Evolutionary conservation across 768 basidiomycete species (phyloP).

Genomic region (Galerina marginata): DNA sequence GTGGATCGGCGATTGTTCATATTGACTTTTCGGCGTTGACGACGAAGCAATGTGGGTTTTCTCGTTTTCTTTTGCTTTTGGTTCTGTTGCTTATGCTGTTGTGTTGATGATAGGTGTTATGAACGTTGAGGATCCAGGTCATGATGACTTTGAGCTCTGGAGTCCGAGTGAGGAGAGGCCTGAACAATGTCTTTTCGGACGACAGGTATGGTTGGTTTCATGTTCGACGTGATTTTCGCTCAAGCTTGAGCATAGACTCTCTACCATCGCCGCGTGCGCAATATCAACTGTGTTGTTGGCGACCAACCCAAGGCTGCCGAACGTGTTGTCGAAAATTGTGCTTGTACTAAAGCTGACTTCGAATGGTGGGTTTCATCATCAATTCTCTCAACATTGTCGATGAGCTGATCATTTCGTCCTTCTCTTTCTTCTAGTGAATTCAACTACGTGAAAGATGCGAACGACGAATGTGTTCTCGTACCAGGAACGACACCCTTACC

Average conservation of each 20-base stretch:
- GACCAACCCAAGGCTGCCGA: conserved; percentile 58
- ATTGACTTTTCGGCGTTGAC: conserved; percentile 89
- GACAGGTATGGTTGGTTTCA: conserved; percentile 59
- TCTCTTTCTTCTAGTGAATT: conserved; percentile 71
- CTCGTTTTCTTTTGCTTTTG: background rate
- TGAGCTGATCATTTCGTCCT: background rate
- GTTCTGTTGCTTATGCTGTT: background rate
- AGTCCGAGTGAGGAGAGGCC: conserved; percentile 89
- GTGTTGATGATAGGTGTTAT: conserved; percentile 59
- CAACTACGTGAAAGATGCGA: conserved; percentile 76
- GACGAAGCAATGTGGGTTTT: conserved; percentile 68
- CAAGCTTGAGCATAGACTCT: conserved; percentile 58
- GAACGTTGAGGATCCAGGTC: conserved; percentile 68
- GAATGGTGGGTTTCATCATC: conserved; percentile 78
- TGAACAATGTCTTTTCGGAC: conserved; percentile 90
- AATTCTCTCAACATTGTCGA: background rate
- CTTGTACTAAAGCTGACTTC: conserved; percentile 79
- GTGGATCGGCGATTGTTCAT: conserved; percentile 72
- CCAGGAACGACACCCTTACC: conserved; percentile 68
- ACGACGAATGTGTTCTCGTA: conserved; percentile 79
- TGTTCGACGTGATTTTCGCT: background rate
- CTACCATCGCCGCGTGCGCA: conserved; percentile 88
- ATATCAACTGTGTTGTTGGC: conserved; percentile 86
- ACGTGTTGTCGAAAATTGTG: conserved; percentile 70
- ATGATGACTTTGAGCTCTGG: conserved; percentile 98